Evolutionary conservation across 441 rosid species (phyloP), one percentile per base, ranked within the genome.

Genomic region (Erysimum cheiri): DNA sequence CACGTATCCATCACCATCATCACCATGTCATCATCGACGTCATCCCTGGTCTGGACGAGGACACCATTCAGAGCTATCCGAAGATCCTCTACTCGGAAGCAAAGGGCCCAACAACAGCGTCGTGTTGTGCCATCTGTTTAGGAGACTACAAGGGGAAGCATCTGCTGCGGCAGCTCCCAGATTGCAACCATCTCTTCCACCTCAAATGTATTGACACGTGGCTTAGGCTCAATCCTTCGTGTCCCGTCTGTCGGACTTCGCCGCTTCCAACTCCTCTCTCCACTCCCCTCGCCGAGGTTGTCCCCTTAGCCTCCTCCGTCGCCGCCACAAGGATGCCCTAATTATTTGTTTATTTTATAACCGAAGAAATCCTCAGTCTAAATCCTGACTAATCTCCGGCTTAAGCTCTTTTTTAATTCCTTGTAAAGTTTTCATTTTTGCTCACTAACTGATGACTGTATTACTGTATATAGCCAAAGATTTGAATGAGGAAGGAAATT

Each of bases 201-300:
- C 40, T 62, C 15, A 73, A 65, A 71, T 85, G 87, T 13, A 78
- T 85, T 2, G 87, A 83, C 70, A 77, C 78, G 29, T 85, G 86
- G 89, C 69, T 85, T 44, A 76, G 74, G 40, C 37, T 78, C 8
- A 71, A 82, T 64, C 75, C 82, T 4, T 77, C 85, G 11, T 85
- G 89, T 58, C 87, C 87, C 0, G 77, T 81, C 3, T 85, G 89
- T 32, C 64, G 89, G 64, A 80, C 74, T 47, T 75, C 81, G 41
- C 84, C 66, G 26, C 60, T 57, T 61, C 78, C 75, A 12, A 54
- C 80, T 11, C 83, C 98, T 2, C 77, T 85, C 3, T 63, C 93
- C 0, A 90, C 96, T 4, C 98, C 98, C 4, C 83, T 93, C 28
- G 91, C 97, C 0, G 98, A 88, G 82, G 92, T 91, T 29, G 91